These are phyloP conservation scores for Ustilago lituana DNA, from an alignment of 1,284 basidiomycete genomes.

Conservation along the genomic window DNA sequence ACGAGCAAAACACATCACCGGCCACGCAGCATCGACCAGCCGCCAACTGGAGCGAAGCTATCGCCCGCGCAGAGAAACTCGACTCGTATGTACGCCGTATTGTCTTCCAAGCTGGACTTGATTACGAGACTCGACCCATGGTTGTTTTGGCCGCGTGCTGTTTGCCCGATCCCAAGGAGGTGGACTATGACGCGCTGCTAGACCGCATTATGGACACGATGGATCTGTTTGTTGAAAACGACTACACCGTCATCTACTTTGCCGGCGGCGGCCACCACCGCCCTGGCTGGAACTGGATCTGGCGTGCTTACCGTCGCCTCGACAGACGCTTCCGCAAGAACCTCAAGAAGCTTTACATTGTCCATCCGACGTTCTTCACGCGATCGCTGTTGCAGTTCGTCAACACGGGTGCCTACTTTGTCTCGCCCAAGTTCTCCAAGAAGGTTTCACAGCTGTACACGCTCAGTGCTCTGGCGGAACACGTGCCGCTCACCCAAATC, in stretches of 20 bases:
- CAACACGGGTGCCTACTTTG: constrained; percentile 82
- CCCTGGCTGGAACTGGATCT: constrained; percentile 86
- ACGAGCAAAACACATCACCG: constrained; percentile 1
- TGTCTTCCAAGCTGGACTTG: constrained; percentile 86
- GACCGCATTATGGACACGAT: constrained; percentile 66
- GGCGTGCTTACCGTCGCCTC: constrained; percentile 76
- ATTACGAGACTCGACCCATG: constrained; percentile 88
- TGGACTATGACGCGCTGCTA: constrained; percentile 80
- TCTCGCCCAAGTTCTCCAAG: constrained; percentile 87
- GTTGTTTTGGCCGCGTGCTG: constrained; percentile 77
- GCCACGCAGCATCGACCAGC: constrained; percentile 20
- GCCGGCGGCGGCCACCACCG: constrained; percentile 79
- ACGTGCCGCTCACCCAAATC: constrained; percentile 82
- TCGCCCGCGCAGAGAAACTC: constrained; percentile 49
- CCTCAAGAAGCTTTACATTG: constrained; percentile 83
- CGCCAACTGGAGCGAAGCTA: constrained; percentile 62
- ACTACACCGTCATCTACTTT: constrained; percentile 85
- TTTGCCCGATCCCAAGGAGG: constrained; percentile 78
- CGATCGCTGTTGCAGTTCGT: constrained; percentile 76
- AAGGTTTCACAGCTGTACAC: constrained; percentile 80
- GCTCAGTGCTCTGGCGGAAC: constrained; percentile 77
- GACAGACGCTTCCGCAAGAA: constrained; percentile 77
- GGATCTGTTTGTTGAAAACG: constrained; percentile 73
- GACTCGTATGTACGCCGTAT: constrained; percentile 76
- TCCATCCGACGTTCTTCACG: constrained; percentile 85